Evolutionary conservation across 805 yeast species (phyloP).

Genomic region (Brettanomyces sp.): DNA sequence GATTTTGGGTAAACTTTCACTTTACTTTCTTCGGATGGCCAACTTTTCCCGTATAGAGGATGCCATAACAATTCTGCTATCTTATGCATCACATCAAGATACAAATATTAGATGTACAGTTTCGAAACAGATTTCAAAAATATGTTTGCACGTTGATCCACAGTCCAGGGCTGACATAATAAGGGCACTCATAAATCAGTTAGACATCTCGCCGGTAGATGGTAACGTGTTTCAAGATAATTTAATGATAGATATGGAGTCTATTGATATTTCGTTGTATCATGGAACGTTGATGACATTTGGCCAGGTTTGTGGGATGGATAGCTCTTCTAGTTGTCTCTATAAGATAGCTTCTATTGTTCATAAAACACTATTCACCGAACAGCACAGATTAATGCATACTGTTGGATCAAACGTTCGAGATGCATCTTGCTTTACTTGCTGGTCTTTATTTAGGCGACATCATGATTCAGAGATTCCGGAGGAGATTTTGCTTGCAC

Average conservation of each 20-base stretch:
- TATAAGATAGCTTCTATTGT: conserved; percentile 29
- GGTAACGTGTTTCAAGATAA: neutral
- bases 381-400: conserved; percentile 42
- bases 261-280: conserved; percentile 32
- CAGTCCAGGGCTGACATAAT: neutral
- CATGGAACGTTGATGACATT: conserved; percentile 52
- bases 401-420: conserved; percentile 61
- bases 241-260: conserved; percentile 19
- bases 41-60: conserved; percentile 34
- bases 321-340: conserved; percentile 10
- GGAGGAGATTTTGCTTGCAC: conserved; percentile 6
- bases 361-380: conserved; percentile 42
- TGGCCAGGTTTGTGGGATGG: conserved; percentile 35
- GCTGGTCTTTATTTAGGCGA: conserved; percentile 66
- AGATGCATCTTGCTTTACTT: conserved; percentile 75
- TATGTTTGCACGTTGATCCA: conserved; percentile 24
- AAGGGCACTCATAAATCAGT: neutral
- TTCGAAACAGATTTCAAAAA: conserved; percentile 55
- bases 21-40: conserved; percentile 12
- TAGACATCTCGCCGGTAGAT: neutral
- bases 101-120: conserved; percentile 52
- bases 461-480: conserved; percentile 14
- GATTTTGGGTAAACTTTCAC: conserved; percentile 32
- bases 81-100: conserved; percentile 36
- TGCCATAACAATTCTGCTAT: conserved; percentile 39